Evolutionary conservation across 2,329 filamentous ascomycete species (phyloP).

Genomic region (Keithomyces neogunnii): DNA sequence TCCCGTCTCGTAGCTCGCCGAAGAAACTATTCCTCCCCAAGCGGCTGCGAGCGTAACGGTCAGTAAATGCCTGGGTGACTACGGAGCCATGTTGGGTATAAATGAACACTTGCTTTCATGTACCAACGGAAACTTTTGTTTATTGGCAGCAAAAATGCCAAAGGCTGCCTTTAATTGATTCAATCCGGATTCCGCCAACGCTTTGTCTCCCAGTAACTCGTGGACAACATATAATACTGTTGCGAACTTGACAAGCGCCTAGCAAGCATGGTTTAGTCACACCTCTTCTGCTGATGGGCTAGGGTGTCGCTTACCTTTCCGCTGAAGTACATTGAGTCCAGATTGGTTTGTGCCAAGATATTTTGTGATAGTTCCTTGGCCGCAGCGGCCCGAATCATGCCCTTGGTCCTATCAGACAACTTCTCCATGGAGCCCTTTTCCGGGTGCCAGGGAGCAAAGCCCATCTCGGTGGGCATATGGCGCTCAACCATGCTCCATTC

Average conservation of each 20-base stretch:
- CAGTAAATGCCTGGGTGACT: constrained; percentile 5
- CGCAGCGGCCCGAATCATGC: constrained; percentile 53
- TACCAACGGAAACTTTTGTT: constrained; percentile 56
- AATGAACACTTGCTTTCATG: constrained; percentile 46
- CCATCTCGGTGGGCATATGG: constrained; percentile 63
- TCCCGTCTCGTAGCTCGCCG: constrained; percentile 60
- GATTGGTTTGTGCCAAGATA: constrained; percentile 62
- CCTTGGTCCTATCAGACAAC: constrained; percentile 46
- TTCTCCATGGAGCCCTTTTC: constrained; percentile 33
- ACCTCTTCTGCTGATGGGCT: background rate
- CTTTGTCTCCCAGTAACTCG: constrained; percentile 51
- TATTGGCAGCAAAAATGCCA: constrained; percentile 56
- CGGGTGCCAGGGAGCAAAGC: constrained; percentile 71
- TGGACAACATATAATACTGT: constrained; percentile 56
- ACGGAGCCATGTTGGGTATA: background rate
- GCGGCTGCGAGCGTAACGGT: constrained; percentile 30
- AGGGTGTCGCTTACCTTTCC: constrained; percentile 54
- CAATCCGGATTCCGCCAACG: constrained; percentile 49
- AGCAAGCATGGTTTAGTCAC: constrained; percentile 8
- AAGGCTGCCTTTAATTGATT: constrained; percentile 58
- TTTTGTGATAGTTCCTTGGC: constrained; percentile 68
- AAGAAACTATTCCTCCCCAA: constrained; percentile 78
- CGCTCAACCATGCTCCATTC: constrained; percentile 72
- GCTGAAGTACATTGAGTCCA: constrained; percentile 87
- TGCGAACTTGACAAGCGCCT: constrained; percentile 70